Evolutionary conservation across 225 moss, liverwort and hornwort species (phyloP).

Genomic region (Sphagnum contortum): DNA sequence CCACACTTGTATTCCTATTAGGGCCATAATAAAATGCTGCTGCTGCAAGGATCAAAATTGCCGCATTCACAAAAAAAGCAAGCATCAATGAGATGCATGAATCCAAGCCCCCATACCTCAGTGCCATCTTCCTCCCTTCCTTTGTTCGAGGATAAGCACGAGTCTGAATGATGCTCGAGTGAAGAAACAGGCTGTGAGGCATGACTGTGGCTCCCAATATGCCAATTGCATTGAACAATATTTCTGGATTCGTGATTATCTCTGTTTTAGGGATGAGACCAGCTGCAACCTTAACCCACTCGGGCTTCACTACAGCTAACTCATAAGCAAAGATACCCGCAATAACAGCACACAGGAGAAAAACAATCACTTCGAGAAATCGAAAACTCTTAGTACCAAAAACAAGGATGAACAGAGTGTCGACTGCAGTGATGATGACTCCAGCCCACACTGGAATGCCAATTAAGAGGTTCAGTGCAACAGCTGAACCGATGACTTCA

Average conservation of each 20-base stretch:
- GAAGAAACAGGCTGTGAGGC: conserved; percentile 89
- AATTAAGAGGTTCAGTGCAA: conserved; percentile 73
- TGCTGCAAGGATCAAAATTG: conserved; percentile 75
- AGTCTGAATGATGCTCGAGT: conserved; percentile 92
- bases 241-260: conserved; percentile 35
- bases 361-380: conserved; percentile 62
- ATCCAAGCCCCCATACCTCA: conserved; percentile 82
- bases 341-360: conserved; percentile 48
- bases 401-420: conserved; percentile 69
- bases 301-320: conserved; percentile 71
- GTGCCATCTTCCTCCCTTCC: conserved; percentile 72
- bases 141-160: conserved; percentile 76
- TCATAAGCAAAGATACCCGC: conserved; percentile 72
- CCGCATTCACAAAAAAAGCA: conserved; percentile 77
- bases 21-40: conserved; percentile 80
- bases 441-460: conserved; percentile 82
- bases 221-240: conserved; percentile 72
- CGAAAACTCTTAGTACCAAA: conserved; percentile 73
- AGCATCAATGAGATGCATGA: conserved; percentile 65
- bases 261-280: conserved; percentile 51
- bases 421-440: conserved; percentile 70
- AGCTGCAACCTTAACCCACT: conserved; percentile 50
- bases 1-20: conserved; percentile 25
- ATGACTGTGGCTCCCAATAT: conserved; percentile 87
- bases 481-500: conserved; percentile 90